Evolutionary conservation across 2,329 filamentous ascomycete genomes (phyloP), one percentile per base, ranked within the genome.

Genomic region (Pseudogymnoascus pannorum): DNA sequence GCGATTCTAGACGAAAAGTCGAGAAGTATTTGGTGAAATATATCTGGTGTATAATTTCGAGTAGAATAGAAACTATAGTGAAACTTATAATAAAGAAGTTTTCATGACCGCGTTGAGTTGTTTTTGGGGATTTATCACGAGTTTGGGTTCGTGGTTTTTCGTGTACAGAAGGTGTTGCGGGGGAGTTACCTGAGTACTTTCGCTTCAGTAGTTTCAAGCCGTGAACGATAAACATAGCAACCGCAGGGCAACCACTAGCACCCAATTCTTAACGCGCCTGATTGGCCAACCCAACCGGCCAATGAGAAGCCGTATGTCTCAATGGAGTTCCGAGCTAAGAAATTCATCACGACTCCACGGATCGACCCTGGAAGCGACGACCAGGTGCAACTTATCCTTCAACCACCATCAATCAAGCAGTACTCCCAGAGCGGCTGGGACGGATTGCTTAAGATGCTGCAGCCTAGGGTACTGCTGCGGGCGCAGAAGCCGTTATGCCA

Each of bases 381-480:
- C 48, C 16, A 31, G 48, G 48, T 54, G 26, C 26, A 54, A 54
- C 48, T 54, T 54, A 18, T 54, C 48, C 48, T 31, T 12, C 24
- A 51, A 54, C 62, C 58, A 60, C 44, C 60, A 54, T 12, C 57
- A 33, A 62, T 73, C 24, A 58, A 26, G 57, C 57, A 36, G 20
- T 29, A 42, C 57, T 58, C 20, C 57, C 57, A 58, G 31, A 31
- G 5, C 20, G 38, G 14, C 58, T 29, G 35, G 35, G 40, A 58
- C 57, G 31, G 57, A 65, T 57, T 36, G 31, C 57, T 58, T 29
- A 58, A 58, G 57, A 90, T 91, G 86, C 75, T 90, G 65, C 86
- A 88, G 74, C 81, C 85, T 66, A 82, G 86, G 74, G 75, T 88
- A 75, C 80, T 82, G 70, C 77, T 81, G 68, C 76, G 69, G 65